Base-by-base conservation (phyloP, 495 filamentous ascomycete genomes). In the Lophiostoma macrostomum region DNA sequence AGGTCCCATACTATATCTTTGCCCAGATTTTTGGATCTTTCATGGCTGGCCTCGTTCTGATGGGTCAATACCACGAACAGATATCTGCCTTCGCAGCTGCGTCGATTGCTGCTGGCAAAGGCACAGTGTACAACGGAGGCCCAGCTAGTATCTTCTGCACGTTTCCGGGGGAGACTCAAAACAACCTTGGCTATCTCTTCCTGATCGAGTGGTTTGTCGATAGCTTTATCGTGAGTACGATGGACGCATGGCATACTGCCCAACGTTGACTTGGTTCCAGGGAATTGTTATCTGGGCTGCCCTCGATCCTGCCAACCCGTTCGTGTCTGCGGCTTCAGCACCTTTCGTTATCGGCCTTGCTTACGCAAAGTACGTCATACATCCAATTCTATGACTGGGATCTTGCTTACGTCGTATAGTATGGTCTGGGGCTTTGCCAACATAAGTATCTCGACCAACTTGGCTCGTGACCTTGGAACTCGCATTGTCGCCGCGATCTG, bases 401-500 rank as follows among this genome's bases (percentile, higher is more conserved):
- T 30, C 16, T 4, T 29, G 22, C 18, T 31, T 12, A 45, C 23
- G 20, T 30, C 12, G 3, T 28, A 13, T 31, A 64, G 57, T 46
- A 77, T 76, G 74, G 63, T 76, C 46, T 77, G 74, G 73, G 73
- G 67, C 14, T 76, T 76, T 47, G 73, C 72, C 32, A 64, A 70
- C 40, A 66, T 73, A 19, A 71, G 70, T 42, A 76, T 80, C 61
- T 71, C 67, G 32, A 77, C 76, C 3, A 80, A 80, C 56, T 46
- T 76, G 16, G 76, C 76, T 46, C 64, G 76, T 53, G 76, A 79
- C 57, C 64, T 80, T 7, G 76, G 76, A 3, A 70, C 73, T 0
- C 68, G 76, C n/a, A 74, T 79, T 31, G 76, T 78, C 6, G 77
- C 75, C 6, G 77, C 77, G 11, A 78, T 80, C 38, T 79, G 76